These are phyloP conservation scores for Pseudocercospora macadamiae DNA, from an alignment of 2,329 filamentous ascomycete genomes.

Conservation along the genomic window DNA sequence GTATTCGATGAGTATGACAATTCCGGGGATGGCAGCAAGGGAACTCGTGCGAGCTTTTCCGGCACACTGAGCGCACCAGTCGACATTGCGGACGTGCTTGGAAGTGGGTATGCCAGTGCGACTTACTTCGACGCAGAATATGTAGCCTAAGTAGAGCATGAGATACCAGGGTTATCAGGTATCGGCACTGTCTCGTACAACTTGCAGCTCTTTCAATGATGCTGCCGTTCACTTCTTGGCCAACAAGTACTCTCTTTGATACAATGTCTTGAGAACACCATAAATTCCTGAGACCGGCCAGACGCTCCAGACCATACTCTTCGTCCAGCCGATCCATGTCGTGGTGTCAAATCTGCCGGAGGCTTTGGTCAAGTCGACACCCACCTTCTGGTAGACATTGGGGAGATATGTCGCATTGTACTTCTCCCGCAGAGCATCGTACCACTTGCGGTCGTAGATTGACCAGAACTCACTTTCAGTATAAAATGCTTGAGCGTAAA, in stretches of 20 bases:
- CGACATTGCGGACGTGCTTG: slow-evolving; percentile 50
- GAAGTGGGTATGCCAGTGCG: slow-evolving; percentile 43
- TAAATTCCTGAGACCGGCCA: slow-evolving; percentile 29
- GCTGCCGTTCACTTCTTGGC: slow-evolving; percentile 14
- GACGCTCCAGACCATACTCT: slow-evolving; percentile 19
- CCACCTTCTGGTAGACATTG: slow-evolving; percentile 72
- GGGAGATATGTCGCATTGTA: slow-evolving; percentile 66
- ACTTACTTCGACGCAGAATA: slow-evolving; percentile 51
- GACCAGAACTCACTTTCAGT: slow-evolving; percentile 71
- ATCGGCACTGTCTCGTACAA: too few relatives aligned
- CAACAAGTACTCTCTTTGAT: slow-evolving; percentile 25
- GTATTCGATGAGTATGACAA: slow-evolving; percentile 64
- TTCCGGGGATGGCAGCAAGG: slow-evolving; percentile 58
- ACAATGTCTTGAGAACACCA: slow-evolving; percentile 25
- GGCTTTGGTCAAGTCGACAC: slow-evolving; percentile 43
- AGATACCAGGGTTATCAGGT: too few relatives aligned
- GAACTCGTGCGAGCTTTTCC: slow-evolving; percentile 56
- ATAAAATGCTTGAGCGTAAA: slow-evolving; percentile 87
- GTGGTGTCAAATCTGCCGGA: slow-evolving; percentile 10
- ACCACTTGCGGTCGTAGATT: slow-evolving; percentile 63
- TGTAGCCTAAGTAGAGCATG: slow-evolving; percentile 10
- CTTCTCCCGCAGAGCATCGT: slow-evolving; percentile 64
- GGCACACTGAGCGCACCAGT: slow-evolving; percentile 46
- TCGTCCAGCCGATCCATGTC: slow-evolving; percentile 19
- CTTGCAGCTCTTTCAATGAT: too few relatives aligned